These are phyloP conservation scores for Cutaneotrichosporon cyanovorans DNA, from an alignment of 1,284 basidiomycete species.

Conservation along the genomic window DNA sequence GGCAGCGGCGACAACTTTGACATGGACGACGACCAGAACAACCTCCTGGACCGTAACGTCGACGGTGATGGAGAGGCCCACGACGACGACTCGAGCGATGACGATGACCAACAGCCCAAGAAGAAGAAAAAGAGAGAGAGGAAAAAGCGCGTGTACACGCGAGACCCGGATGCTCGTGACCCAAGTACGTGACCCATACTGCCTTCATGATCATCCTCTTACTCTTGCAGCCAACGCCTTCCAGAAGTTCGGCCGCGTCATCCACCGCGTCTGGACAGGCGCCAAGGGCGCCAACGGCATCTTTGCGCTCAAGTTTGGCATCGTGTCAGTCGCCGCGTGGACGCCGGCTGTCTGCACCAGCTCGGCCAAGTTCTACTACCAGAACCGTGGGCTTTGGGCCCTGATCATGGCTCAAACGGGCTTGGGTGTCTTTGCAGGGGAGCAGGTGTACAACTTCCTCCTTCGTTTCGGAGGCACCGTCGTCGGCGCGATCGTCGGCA, in stretches of 20 bases:
- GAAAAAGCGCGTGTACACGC: slow-evolving; percentile 1
- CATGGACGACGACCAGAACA: not conserved
- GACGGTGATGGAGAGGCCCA: not conserved
- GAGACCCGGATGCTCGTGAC: slow-evolving; percentile 38
- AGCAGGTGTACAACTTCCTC: slow-evolving; percentile 55
- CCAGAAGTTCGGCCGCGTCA: slow-evolving; percentile 27
- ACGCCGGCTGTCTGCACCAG: slow-evolving; percentile 50
- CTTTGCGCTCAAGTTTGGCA: slow-evolving; percentile 55
- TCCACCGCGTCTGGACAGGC: slow-evolving; percentile 10
- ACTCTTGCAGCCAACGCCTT: slow-evolving; percentile 27
- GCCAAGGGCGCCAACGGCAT: slow-evolving; percentile 32
- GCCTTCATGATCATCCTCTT: no score
- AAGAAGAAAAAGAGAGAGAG: not conserved
- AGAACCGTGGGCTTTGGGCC: slow-evolving; percentile 52
- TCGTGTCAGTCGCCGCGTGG: slow-evolving; percentile 55
- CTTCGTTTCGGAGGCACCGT: slow-evolving; percentile 51
- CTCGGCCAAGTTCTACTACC: slow-evolving; percentile 45
- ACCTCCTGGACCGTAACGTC: not conserved
- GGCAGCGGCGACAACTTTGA: not conserved
- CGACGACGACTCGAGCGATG: not conserved
- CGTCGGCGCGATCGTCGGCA: slow-evolving; percentile 50
- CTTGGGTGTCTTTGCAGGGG: slow-evolving; percentile 56
- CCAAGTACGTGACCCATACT: slow-evolving; percentile 11
- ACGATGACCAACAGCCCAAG: not conserved
- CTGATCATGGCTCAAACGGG: slow-evolving; percentile 62